phyloP scores from a whole-genome alignment of 257 asterid species.

The Rehmannia glutinosa region DNA sequence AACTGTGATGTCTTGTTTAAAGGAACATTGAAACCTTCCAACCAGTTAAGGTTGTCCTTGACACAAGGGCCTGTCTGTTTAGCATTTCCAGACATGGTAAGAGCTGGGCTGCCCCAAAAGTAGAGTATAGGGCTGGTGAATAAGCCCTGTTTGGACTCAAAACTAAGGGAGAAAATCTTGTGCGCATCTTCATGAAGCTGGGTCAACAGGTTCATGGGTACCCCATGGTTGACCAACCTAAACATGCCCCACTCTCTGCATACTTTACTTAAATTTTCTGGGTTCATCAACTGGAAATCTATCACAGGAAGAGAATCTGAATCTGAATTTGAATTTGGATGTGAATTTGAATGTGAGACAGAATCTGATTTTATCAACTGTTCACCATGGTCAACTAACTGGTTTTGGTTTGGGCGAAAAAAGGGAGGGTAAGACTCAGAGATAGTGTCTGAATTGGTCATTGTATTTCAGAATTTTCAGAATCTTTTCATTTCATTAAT shows the following conservation, averaged over 20 bases:
- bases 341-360: background rate
- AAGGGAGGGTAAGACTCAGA: constrained; percentile 65
- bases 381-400: constrained; percentile 3
- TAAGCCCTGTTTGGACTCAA: constrained; percentile 46
- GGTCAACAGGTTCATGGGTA: constrained; percentile 39
- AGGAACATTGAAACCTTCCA: constrained; percentile 74
- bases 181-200: constrained; percentile 43
- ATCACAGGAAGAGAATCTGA: constrained; percentile 48
- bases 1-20: constrained; percentile 25
- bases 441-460: constrained; percentile 28
- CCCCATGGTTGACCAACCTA: constrained; percentile 75
- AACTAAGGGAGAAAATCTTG: constrained; percentile 36
- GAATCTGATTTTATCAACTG: background rate
- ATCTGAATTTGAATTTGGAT: constrained; percentile 10
- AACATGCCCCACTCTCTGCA: constrained; percentile 88
- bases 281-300: constrained; percentile 35
- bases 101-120: constrained; percentile 84
- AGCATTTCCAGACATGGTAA: constrained; percentile 35
- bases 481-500: too few species aligned
- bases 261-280: constrained; percentile 29
- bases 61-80: constrained; percentile 30
- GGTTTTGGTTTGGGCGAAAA: constrained; percentile 33
- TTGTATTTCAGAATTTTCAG: background rate
- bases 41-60: constrained; percentile 48
- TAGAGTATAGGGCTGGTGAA: constrained; percentile 43